phyloP scores from a whole-genome alignment of 768 basidiomycete species.

The Naganishia vishniacii region DNA sequence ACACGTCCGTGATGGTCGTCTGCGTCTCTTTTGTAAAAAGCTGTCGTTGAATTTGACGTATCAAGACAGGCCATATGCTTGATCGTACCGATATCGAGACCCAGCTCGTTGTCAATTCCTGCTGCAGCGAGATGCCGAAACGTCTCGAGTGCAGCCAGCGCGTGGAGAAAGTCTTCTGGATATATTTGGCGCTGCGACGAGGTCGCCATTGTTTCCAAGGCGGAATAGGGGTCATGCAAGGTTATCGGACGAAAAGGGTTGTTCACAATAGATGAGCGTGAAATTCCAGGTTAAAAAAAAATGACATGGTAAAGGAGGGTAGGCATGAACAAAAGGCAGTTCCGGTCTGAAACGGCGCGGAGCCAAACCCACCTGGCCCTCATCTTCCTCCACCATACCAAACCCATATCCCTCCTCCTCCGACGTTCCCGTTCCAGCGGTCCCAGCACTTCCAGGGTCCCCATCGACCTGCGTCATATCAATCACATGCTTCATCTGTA shows the following conservation, averaged over 20 bases:
- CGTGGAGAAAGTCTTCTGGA: slow-evolving; percentile 3
- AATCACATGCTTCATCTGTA: slow-evolving; percentile 21
- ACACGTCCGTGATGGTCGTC: neutral
- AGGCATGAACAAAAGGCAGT: neutral
- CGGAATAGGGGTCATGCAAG: no score
- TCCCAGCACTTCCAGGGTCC: neutral
- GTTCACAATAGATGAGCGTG: neutral
- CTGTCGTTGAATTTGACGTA: neutral
- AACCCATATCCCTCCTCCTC: neutral
- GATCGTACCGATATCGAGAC: neutral
- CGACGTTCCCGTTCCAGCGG: neutral
- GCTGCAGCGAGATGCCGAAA: slow-evolving; percentile 7
- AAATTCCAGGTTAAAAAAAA: neutral
- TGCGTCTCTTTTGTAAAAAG: neutral
- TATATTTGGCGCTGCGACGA: slow-evolving; percentile 4
- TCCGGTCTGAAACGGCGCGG: neutral
- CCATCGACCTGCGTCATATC: slow-evolving; percentile 19
- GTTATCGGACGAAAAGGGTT: neutral
- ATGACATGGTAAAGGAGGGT: neutral
- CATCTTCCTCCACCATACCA: neutral
- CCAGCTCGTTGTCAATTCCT: slow-evolving; percentile 3
- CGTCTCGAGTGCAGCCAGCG: slow-evolving; percentile 8
- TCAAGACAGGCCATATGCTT: slow-evolving; percentile 1
- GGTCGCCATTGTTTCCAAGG: no score
- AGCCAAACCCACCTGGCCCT: neutral